Conservation (phyloP, 352 stramenopile species). For the Pythium periplocum region DNA sequence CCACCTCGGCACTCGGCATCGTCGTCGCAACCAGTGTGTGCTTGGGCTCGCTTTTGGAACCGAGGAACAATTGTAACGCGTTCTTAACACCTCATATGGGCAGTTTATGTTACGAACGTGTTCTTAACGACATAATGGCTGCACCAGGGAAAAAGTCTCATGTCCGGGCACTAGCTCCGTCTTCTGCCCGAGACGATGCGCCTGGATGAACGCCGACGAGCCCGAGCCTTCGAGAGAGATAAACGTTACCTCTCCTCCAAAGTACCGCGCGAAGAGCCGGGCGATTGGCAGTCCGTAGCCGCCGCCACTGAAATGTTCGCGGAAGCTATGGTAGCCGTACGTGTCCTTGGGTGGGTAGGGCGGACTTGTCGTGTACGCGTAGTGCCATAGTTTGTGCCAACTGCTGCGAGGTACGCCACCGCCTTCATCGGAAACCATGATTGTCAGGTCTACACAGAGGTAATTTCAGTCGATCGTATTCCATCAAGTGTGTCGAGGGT, state of each 20-base stretch:
- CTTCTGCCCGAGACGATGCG: slow-evolving; percentile 66
- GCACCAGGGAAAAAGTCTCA: slow-evolving; percentile 21
- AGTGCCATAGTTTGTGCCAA: slow-evolving; percentile 97
- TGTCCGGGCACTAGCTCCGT: slow-evolving; percentile 71
- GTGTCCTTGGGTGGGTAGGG: slow-evolving; percentile 45
- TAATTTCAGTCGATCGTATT: no score
- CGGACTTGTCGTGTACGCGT: slow-evolving; percentile 97
- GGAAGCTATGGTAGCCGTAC: slow-evolving; percentile 72
- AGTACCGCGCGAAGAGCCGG: slow-evolving; percentile 96
- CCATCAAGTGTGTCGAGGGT: no score
- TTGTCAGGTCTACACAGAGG: slow-evolving; percentile 75
- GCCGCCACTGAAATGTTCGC: slow-evolving; percentile 89
- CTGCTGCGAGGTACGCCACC: slow-evolving; percentile 96
- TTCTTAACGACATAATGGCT: slow-evolving; percentile 18
- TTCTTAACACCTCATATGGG: no score
- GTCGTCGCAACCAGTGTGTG: slow-evolving; percentile 5
- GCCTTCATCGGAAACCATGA: slow-evolving; percentile 98
- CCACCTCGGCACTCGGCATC: not conserved
- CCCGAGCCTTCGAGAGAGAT: slow-evolving; percentile 98
- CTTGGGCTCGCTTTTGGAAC: no score
- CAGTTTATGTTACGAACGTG: not conserved
- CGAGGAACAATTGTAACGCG: no score
- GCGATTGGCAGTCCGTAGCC: slow-evolving; percentile 94
- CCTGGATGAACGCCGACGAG: slow-evolving; percentile 90
- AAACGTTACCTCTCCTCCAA: slow-evolving; percentile 97